Base-by-base conservation (phyloP, 345 rosid species). In the Euphorbia lathyris region DNA sequence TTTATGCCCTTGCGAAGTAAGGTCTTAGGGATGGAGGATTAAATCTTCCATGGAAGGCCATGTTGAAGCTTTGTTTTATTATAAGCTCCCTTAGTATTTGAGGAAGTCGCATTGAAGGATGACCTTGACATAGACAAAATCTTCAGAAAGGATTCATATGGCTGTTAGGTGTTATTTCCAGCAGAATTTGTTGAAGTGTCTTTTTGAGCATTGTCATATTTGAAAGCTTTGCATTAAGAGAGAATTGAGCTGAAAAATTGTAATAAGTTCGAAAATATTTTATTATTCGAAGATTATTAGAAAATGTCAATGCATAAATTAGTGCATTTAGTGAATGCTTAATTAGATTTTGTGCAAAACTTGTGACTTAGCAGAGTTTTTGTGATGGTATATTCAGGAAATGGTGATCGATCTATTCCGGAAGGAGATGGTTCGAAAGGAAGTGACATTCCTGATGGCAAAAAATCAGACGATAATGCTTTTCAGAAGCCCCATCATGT, bases 391-490 rank as follows among this genome's bases (percentile, higher is more conserved):
- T 50, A 10, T 61, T 4, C 76, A 88, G 93, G 84, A 69, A 85
- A 86, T 72, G 87, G 81, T 29, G 87, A 86, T 74, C 72, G 38
- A 27, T 81, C 85, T 73, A 74, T 69, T 74, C 81, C 75, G 43
- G 84, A 80, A 74, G 88, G 91, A 53, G 88, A 87, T 74, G 84
- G 83, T 76, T 75, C 85, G 38, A 86, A 78, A 77, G 86, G 77
- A 60, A 88, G 82, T 56, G 83, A 83, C 66, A 76, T 86, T 50
- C 72, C 86, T 27, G 88, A 87, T 58, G 74, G 78, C 57, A 86
- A 78, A 72, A 86, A 84, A 84, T 70, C 91, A 25, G 78, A 86
- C 34, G 87, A 87, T 55, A 69, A 81, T 25, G 63, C 83, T 36
- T 76, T 91, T 68, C 87, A 87, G 53, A 91, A 88, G 74, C 74